phyloP scores from a whole-genome alignment of 2,329 filamentous ascomycete genomes.

The Penicillium olsonii region DNA sequence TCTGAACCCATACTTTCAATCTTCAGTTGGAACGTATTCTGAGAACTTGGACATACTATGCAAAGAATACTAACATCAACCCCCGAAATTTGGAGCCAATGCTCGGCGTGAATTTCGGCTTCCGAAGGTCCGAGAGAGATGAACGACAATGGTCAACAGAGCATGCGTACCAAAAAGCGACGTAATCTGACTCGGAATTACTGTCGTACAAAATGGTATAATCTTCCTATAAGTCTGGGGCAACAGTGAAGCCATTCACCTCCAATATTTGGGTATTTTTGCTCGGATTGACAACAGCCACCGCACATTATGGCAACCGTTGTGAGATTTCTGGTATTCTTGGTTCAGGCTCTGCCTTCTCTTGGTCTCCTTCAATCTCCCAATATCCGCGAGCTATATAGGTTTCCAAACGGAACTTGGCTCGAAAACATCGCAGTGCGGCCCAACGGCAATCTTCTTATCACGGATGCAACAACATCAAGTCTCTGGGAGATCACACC shows the following conservation, averaged over 20 bases:
- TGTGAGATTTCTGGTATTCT: not conserved
- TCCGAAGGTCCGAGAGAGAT: not conserved
- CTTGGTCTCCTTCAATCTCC: not conserved
- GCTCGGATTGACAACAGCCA: not conserved
- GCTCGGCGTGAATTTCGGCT: not conserved
- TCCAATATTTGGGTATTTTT: not conserved
- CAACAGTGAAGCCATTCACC: not conserved
- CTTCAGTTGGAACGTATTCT: too few relatives aligned
- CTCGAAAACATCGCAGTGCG: constrained; percentile 37
- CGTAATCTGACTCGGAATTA: not conserved
- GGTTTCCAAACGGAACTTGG: constrained; percentile 33
- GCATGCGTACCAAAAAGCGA: not conserved
- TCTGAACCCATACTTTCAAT: too few relatives aligned
- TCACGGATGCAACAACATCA: constrained; percentile 22
- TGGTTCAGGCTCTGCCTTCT: not conserved
- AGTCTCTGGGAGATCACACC: constrained; percentile 19
- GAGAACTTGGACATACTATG: too few relatives aligned
- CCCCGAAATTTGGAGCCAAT: not conserved
- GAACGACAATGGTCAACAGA: not conserved
- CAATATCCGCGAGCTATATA: constrained; percentile 12
- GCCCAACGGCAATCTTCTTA: constrained; percentile 34
- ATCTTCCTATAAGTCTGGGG: too few relatives aligned
- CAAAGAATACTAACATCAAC: not conserved
- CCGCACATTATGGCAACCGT: not conserved
- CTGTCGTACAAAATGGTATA: not conserved